Base-by-base conservation (phyloP, 108 stramenopile species). In the Fistulifera solaris region DNA sequence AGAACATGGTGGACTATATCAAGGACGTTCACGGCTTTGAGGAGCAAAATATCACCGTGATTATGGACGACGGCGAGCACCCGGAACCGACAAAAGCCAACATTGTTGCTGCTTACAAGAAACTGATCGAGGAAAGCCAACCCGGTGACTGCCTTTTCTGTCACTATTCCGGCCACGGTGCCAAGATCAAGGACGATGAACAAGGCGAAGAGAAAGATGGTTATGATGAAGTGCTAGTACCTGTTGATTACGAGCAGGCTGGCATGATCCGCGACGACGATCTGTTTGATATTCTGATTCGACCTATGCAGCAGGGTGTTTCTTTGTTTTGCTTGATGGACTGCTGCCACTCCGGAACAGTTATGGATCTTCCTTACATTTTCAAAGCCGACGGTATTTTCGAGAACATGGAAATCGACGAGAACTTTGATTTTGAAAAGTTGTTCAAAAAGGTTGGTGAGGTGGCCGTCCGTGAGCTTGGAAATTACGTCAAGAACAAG, bases 151-250 rank as follows among this genome's bases (percentile, higher is more conserved):
- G 68, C 11, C 52, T 80, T 27, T 77, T 79, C 66, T 48, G 71
- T 48, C 85, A 87, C 54, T 87, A 82, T 45, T 76, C 74, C 50
- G 73, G 81, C 18, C 87, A 89, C 52, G 95, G 95, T 3, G 74
- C 71, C 1, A 83, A 83, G 31, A 70, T 83, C 14, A 63, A 66
- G 0, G 89, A 94, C 53, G 63, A 70, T 17, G 58, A 72, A 12
- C 6, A 14, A 18, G 52, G 45, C 19, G 40, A 53, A 17, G 50
- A 42, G 17, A 10, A 40, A 21, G 41, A 52, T 42, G 45, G 40
- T 11, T 83, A 68, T 42, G 91, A 95, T 62, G 90, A 95, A 59
- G 85, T 91, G 13, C 31, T 96, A 27, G 68, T 88, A 12, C 95
- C 93, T 6, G 54, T 93, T 8, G 95, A 96, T 65, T 89, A 77